A percentile compares a stretch with the other conserved stretches of the same genome.
These are phyloP conservation scores for Quercus tomentella DNA, from an alignment of 331 rosid genomes.

Conservation along the genomic window DNA sequence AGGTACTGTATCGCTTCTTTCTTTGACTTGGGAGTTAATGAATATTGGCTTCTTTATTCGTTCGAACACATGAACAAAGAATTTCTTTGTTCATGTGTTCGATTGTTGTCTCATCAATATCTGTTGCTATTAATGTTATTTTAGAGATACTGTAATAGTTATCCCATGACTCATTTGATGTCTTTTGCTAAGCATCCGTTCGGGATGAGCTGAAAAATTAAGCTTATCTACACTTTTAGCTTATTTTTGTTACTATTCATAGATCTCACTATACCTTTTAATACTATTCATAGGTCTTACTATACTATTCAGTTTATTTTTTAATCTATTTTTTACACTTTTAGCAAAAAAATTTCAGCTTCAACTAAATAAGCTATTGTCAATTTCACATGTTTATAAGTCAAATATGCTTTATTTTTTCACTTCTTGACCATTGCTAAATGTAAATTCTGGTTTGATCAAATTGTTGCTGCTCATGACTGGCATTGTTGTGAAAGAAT, in stretches of 20 bases:
- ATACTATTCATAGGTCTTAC: fast-evolving
- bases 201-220: no score
- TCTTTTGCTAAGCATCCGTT: not conserved
- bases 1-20: not conserved
- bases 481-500: no score
- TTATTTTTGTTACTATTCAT: no score
- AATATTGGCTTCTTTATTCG: not conserved
- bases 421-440: no score
- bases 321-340: no score
- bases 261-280: fast-evolving
- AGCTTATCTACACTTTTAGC: no score
- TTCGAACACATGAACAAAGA: no score
- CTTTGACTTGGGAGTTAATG: not conserved
- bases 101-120: not conserved
- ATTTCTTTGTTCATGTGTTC: not conserved
- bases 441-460: no score
- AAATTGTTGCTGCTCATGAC: no score
- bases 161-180: not conserved
- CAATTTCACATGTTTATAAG: not conserved
- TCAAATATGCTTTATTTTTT: not conserved
- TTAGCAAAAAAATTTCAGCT: fast-evolving
- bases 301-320: no score
- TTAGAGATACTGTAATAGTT: not conserved
- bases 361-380: no score
- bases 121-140: no score